Evolutionary conservation across 306 rosid species (phyloP).

Genomic region (Vigna unguiculata): DNA sequence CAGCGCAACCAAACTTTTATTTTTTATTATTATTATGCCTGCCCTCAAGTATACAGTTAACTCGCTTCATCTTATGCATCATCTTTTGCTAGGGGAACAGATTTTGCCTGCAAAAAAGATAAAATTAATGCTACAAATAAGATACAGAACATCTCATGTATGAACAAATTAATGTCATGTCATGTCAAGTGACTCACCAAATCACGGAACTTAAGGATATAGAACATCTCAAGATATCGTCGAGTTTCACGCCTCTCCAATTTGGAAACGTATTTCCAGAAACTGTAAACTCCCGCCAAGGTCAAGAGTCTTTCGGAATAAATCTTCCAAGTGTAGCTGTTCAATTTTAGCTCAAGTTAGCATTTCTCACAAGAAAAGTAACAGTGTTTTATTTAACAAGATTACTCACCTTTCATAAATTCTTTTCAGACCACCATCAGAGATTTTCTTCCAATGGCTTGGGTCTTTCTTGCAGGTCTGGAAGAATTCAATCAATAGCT

Average conservation of each 20-base stretch:
- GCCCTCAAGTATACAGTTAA: conserved; percentile 34
- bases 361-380: conserved; percentile 2
- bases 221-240: conserved; percentile 95
- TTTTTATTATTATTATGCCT: conserved; percentile 35
- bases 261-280: conserved; percentile 96
- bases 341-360: conserved; percentile 24
- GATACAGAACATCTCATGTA: conserved; percentile 95
- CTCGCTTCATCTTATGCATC: conserved; percentile 65
- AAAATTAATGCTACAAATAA: conserved; percentile 1
- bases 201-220: conserved; percentile 89
- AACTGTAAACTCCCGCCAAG: conserved; percentile 88
- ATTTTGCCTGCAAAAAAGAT: conserved; percentile 65
- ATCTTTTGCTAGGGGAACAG: conserved; percentile 71
- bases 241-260: conserved; percentile 90
- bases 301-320: conserved; percentile 94
- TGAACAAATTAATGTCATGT: too few species aligned
- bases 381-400: not conserved
- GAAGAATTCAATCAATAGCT: conserved; percentile 69
- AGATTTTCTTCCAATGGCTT: conserved; percentile 70
- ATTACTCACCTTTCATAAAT: conserved; percentile 73
- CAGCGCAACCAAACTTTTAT: conserved; percentile 46
- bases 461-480: conserved; percentile 70
- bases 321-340: conserved; percentile 94
- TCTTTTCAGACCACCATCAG: conserved; percentile 84
- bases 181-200: conserved; percentile 89